Evolutionary conservation across 2,329 filamentous ascomycete species (phyloP).

Genomic region (Atkinsonella texensis): DNA sequence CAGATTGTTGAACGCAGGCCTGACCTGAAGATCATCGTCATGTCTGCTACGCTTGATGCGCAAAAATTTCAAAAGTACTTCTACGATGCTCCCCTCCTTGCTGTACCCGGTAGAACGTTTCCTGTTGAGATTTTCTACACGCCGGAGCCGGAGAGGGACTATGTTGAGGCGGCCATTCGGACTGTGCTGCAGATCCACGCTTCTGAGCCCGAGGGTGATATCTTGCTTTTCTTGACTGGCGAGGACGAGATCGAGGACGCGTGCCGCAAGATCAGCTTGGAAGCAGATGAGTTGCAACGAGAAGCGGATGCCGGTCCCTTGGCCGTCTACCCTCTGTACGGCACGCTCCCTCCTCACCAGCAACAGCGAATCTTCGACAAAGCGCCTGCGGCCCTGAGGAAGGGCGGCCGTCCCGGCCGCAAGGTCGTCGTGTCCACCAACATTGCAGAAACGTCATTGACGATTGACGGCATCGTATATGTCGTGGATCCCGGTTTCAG

Average conservation of each 20-base stretch:
- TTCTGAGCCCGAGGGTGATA: slow-evolving; percentile 82
- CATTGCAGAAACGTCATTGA: slow-evolving; percentile 94
- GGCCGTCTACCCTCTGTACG: slow-evolving; percentile 86
- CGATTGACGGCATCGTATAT: slow-evolving; percentile 97
- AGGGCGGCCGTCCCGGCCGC: slow-evolving; percentile 74
- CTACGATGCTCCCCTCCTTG: slow-evolving; percentile 81
- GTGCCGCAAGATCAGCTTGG: slow-evolving; percentile 78
- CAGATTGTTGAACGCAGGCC: slow-evolving; percentile 70
- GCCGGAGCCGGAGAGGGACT: slow-evolving; percentile 88
- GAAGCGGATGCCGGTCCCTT: slow-evolving; percentile 88
- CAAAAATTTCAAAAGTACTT: slow-evolving; percentile 98
- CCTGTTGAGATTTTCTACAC: slow-evolving; percentile 99
- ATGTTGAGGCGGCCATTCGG: slow-evolving; percentile 86
- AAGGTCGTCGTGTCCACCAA: slow-evolving; percentile 95
- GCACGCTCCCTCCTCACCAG: slow-evolving; percentile 79
- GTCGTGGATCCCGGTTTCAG: slow-evolving; percentile 99
- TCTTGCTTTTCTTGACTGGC: slow-evolving; percentile 88
- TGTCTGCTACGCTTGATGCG: slow-evolving; percentile 94
- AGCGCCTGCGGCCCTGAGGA: slow-evolving; percentile 59
- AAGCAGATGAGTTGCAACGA: slow-evolving; percentile 81
- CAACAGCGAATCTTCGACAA: slow-evolving; percentile 94
- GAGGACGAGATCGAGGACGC: slow-evolving; percentile 99
- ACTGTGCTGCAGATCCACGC: slow-evolving; percentile 97
- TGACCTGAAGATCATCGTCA: slow-evolving; percentile 97
- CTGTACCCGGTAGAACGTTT: slow-evolving; percentile 88